Evolutionary conservation across 2,329 filamentous ascomycete genomes (phyloP), one percentile per base, ranked within the genome.

Genomic region (Sarocladium brachiariae): DNA sequence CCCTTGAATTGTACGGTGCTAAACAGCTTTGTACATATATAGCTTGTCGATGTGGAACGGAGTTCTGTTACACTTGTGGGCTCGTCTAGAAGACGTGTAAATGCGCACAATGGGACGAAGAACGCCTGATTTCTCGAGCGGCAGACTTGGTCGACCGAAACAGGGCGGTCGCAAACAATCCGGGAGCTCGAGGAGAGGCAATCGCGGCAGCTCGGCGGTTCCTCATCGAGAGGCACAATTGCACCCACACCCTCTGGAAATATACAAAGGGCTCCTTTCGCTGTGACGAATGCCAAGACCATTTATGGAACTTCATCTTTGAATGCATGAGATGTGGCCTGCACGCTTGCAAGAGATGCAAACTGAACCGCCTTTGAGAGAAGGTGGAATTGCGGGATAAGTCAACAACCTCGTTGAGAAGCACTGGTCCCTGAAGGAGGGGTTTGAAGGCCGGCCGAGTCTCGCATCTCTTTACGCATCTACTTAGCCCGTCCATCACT

Each of bases 21-120:
- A 30, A 30, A 7, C 7, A 30, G 27, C 27, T 13, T 30, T 30
- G 27, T 13, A 16, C 18, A 9, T 30, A 30, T 30, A n/a, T 21
- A 43, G 18, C 23, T 18, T 43, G 18, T 23, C 18, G 18, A 43
- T 43, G 23, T 18, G 38, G 34, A 6, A 4, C 37, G 2, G 35
- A 41, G n/a, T 50, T 50, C 18, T 50, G 49, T 25, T 50, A 50
- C 21, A 9, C 9, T 9, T 50, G 49, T 25, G 37, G 49, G 2
- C 7, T 21, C 5, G 23, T 23, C 10, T 50, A 24, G 49, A 35
- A 35, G 34, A 25, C 21, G 3, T 50, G 49, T 31, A 3, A 24
- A 11, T 50, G 49, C 25, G 2, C 49, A n/a, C 41, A 46, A 24
- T 46, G 41, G 41, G 41, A 46, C n/a, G 41, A 46, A 30, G 24